These are phyloP conservation scores for Linnemannia hyalina DNA, from an alignment of 192 early-diverging fungal species.

Conservation along the genomic window DNA sequence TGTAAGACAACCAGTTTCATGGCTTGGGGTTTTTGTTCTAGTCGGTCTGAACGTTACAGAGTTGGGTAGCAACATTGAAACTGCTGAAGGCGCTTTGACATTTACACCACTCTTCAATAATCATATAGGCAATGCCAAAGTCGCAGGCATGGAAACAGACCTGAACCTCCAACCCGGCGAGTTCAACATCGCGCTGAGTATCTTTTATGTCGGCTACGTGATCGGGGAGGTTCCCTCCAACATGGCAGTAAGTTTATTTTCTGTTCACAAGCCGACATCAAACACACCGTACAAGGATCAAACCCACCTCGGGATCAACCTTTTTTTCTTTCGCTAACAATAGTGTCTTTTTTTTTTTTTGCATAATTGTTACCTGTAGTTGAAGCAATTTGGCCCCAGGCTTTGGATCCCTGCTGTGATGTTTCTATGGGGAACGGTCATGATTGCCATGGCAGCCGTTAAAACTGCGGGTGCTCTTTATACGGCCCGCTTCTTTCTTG, in stretches of 20 bases:
- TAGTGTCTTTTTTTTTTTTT: background rate
- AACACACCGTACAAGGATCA: too few species aligned
- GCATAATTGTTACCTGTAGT: constrained; percentile 31
- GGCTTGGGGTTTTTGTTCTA: too few species aligned
- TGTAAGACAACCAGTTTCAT: too few species aligned
- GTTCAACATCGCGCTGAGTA: constrained; percentile 67
- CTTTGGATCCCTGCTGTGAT: constrained; percentile 66
- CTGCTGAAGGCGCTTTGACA: background rate
- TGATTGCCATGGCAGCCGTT: constrained; percentile 59
- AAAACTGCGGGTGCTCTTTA: constrained; percentile 51
- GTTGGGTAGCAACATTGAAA: background rate
- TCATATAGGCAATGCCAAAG: constrained; percentile 59
- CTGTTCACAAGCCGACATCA: too few species aligned
- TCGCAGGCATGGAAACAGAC: constrained; percentile 56
- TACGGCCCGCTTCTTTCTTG: constrained; percentile 48
- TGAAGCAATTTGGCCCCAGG: constrained; percentile 66
- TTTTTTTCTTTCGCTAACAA: background rate
- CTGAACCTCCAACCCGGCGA: constrained; percentile 48
- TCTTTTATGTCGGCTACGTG: constrained; percentile 24
- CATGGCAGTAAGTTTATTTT: constrained; percentile 2
- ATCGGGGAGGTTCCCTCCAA: constrained; percentile 7
- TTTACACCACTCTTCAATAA: background rate
- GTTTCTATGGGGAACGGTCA: constrained; percentile 60
- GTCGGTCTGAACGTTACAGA: background rate
- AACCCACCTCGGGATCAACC: too few species aligned